Conservation (phyloP, 2,329 filamentous ascomycete species). For the Lachnellula hyalina region DNA sequence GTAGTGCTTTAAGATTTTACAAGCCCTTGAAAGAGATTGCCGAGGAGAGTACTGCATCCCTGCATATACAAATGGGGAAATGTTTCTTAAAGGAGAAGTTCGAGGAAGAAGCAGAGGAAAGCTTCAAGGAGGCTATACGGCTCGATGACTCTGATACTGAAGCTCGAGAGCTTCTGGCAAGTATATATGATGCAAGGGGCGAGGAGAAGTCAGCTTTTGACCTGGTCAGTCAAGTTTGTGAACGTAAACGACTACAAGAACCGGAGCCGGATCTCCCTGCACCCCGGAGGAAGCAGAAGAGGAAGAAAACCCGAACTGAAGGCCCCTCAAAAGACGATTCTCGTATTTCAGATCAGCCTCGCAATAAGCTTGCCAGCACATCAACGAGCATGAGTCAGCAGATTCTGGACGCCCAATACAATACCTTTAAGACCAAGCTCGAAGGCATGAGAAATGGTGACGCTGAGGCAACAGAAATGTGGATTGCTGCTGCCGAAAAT, state of each 20-base stretch:
- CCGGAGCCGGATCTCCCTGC: conserved; percentile 7
- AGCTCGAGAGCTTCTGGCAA: conserved; percentile 73
- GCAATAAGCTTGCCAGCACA: neutral
- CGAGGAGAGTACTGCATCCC: conserved; percentile 42
- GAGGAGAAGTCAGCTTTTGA: conserved; percentile 72
- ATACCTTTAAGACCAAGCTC: conserved; percentile 38
- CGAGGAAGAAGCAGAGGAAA: conserved; percentile 66
- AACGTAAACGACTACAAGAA: conserved; percentile 37
- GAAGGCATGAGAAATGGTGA: conserved; percentile 30
- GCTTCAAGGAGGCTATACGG: conserved; percentile 69
- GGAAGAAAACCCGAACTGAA: neutral
- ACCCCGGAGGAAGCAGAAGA: conserved; percentile 24
- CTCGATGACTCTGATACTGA: conserved; percentile 68
- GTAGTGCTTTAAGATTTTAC: conserved; percentile 54
- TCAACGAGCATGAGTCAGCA: conserved; percentile 22
- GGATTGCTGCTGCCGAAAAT: conserved; percentile 55
- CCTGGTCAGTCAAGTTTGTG: conserved; percentile 69
- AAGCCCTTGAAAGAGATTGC: conserved; percentile 46
- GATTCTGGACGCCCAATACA: conserved; percentile 33
- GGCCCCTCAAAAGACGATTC: no score
- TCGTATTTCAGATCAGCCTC: no score
- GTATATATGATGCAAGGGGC: conserved; percentile 73
- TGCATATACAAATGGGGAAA: conserved; percentile 41
- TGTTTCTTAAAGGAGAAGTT: conserved; percentile 65
- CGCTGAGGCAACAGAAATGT: conserved; percentile 30